Conservation (phyloP, 768 basidiomycete genomes). For the Hypholoma fasciculare region DNA sequence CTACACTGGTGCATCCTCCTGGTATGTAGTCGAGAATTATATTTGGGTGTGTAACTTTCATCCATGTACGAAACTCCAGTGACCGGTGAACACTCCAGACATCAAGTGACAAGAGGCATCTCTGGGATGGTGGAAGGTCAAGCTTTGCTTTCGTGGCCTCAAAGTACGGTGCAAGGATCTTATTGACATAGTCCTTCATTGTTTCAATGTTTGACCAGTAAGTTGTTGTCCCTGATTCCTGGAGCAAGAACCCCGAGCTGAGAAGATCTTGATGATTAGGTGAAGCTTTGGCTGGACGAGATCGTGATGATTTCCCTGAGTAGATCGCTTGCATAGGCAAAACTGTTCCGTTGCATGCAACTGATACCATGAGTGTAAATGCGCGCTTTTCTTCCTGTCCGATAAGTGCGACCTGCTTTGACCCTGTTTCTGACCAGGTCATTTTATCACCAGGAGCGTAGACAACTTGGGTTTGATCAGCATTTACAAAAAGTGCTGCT, state of each 20-base stretch:
- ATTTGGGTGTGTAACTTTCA: conserved; percentile 22
- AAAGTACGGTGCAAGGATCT: conserved; percentile 24
- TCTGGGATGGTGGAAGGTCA: conserved; percentile 16
- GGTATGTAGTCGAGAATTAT: conserved; percentile 33
- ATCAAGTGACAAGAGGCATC: conserved; percentile 25
- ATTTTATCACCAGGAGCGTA: conserved; percentile 27
- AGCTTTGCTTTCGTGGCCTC: conserved; percentile 4
- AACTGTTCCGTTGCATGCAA: conserved; percentile 24
- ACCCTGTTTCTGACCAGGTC: conserved; percentile 24
- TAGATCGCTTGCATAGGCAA: conserved; percentile 36
- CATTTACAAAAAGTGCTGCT: conserved; percentile 27
- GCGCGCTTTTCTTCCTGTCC: conserved; percentile 39
- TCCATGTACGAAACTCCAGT: conserved; percentile 34
- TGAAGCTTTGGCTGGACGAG: conserved; percentile 11
- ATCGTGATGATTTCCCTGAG: conserved; percentile 25
- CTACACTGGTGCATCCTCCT: conserved; percentile 30
- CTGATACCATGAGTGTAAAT: conserved; percentile 31
- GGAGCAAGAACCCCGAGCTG: conserved; percentile 20
- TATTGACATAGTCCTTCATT: conserved; percentile 21
- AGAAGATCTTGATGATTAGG: conserved; percentile 22
- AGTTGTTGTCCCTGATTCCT: conserved; percentile 22
- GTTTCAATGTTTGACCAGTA: conserved; percentile 26
- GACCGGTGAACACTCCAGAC: conserved; percentile 38
- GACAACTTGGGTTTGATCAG: conserved; percentile 34
- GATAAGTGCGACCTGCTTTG: conserved; percentile 32